These are phyloP conservation scores for Ulota crispa DNA, from an alignment of 225 moss, liverwort and hornwort species.

Conservation along the genomic window DNA sequence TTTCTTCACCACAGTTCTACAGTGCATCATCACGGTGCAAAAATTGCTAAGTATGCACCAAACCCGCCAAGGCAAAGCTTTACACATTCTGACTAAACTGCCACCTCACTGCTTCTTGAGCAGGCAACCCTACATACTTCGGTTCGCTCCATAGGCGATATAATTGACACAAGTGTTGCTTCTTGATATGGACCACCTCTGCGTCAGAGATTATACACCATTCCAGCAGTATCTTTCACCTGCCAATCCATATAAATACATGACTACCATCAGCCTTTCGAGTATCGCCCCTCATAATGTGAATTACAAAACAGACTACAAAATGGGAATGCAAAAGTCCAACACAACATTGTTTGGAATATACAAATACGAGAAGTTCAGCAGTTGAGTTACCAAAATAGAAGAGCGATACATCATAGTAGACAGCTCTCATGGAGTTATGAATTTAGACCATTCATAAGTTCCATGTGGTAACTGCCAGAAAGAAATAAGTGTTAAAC, in stretches of 20 bases:
- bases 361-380: not conserved
- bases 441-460: slow-evolving; percentile 93
- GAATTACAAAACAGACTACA: not conserved
- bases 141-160: slow-evolving; percentile 72
- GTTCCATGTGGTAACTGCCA: slow-evolving; percentile 86
- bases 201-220: slow-evolving; percentile 82
- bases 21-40: not conserved
- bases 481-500: slow-evolving; percentile 8
- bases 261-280: slow-evolving; percentile 1
- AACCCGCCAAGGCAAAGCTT: not conserved
- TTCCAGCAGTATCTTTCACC: slow-evolving; percentile 84
- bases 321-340: not conserved
- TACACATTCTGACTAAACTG: not conserved
- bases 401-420: slow-evolving; percentile 68
- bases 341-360: not conserved
- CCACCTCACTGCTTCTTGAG: slow-evolving; percentile 8
- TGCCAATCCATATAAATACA: slow-evolving; percentile 24
- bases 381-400: slow-evolving; percentile 47
- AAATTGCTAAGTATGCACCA: not conserved
- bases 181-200: slow-evolving; percentile 71
- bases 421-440: slow-evolving; percentile 87
- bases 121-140: slow-evolving; percentile 14
- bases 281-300: not conserved
- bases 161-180: slow-evolving; percentile 86
- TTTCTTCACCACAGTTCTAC: not conserved